Evolutionary conservation across 1,284 basidiomycete species (phyloP), one percentile per base, ranked within the genome.

Genomic region (Puccinia novopanici): DNA sequence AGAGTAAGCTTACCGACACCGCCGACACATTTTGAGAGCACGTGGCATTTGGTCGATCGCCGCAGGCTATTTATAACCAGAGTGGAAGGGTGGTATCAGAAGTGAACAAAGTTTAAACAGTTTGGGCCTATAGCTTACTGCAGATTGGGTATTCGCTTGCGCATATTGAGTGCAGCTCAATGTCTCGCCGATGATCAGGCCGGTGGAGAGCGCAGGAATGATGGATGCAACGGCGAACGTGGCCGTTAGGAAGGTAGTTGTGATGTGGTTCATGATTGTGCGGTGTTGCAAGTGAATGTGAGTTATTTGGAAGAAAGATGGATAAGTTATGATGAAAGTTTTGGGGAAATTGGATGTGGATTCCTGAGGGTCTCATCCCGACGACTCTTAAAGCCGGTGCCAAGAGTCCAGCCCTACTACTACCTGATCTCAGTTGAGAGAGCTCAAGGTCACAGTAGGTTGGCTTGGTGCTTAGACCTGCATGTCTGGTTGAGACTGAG

Each of bases 91-190:
- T 2, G 24, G 50, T 17, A 71, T 48, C 68, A 8, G 9, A 37
- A 0, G 17, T 3, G 27, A 15, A 6, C 17, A 10, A 37, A 12
- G 17, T 15, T 34, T 71, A 19, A 13, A 3, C 1, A 70, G 12
- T 6, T n/a, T 67, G n/a, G 27, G 40, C 10, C 10, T 13, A 24
- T 54, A 10, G 6, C 68, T 71, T 24, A 71, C 68, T 71, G 9
- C 68, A 55, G 68, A 71, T 9, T 42, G 24, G 42, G 68, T 54
- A 34, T 71, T 71, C 22, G 68, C 68, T 54, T 54, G 68, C 15
- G 68, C 34, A 37, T 71, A 71, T 19, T 71, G 68, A 19, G 68
- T 71, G 68, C 68, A 71, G 68, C 30, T 34, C 17, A 54, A n/a
- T 6, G 68, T 71, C 24, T 71, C 68, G 48, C 45, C 68, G 17